Evolutionary conservation across 805 yeast genomes (phyloP).

Genomic region (Candida ficus): DNA sequence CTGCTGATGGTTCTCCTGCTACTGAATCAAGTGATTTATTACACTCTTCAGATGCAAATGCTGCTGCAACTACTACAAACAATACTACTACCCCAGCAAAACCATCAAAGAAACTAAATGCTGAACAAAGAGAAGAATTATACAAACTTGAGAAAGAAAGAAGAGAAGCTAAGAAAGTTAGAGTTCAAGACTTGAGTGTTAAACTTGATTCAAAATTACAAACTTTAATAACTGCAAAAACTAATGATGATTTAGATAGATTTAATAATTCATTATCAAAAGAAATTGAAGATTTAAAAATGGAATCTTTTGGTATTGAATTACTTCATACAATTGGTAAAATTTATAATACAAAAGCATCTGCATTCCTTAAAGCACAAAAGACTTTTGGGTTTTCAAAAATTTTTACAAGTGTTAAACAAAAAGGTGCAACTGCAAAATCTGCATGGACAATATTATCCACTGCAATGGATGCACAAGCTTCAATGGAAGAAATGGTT

Average conservation of each 20-base stretch:
- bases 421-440: slow-evolving; percentile 77
- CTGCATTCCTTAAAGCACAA: slow-evolving; percentile 65
- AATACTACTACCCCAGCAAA: background rate
- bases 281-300: slow-evolving; percentile 77
- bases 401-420: slow-evolving; percentile 72
- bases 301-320: slow-evolving; percentile 94
- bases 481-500: slow-evolving; percentile 66
- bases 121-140: slow-evolving; percentile 46
- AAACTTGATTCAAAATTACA: slow-evolving; percentile 45
- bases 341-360: slow-evolving; percentile 70
- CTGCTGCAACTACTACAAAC: background rate
- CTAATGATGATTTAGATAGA: slow-evolving; percentile 41
- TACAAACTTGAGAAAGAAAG: slow-evolving; percentile 48
- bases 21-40: background rate
- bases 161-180: slow-evolving; percentile 41
- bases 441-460: slow-evolving; percentile 79
- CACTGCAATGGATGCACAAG: slow-evolving; percentile 85
- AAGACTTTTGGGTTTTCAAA: slow-evolving; percentile 86
- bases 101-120: slow-evolving; percentile 20
- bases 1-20: too few relatives aligned
- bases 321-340: slow-evolving; percentile 78
- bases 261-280: slow-evolving; percentile 46
- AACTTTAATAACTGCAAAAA: slow-evolving; percentile 38
- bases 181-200: slow-evolving; percentile 45
- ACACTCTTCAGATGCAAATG: background rate